Conservation (phyloP, 129 eudicot genomes). For the Scalesia atractyloides region DNA sequence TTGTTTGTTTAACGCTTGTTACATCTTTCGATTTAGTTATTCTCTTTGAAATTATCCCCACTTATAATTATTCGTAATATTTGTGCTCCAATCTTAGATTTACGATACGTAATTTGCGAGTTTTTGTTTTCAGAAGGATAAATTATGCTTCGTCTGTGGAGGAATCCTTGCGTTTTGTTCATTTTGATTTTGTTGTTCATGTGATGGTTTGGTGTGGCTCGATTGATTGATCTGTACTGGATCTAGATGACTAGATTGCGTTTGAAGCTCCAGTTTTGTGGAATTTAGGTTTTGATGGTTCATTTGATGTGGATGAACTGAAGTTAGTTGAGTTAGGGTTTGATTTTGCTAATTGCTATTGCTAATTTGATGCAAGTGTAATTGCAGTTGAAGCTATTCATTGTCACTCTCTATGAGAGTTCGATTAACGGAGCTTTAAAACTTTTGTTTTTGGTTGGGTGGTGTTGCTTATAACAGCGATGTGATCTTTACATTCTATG, state of each 20-base stretch:
- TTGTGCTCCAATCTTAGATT: slow-evolving; percentile 39
- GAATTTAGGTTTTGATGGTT: slow-evolving; percentile 3
- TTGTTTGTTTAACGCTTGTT: not conserved
- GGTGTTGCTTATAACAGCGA: not conserved
- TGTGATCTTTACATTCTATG: not conserved
- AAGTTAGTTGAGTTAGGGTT: slow-evolving; percentile 6
- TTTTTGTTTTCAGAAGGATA: not conserved
- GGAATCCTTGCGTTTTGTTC: slow-evolving; percentile 18
- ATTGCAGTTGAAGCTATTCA: not conserved
- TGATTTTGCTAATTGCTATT: slow-evolving; percentile 13
- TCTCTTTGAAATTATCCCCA: slow-evolving; percentile 1
- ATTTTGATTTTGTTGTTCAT: slow-evolving; percentile 34
- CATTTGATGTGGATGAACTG: not conserved
- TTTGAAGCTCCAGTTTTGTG: slow-evolving; percentile 27
- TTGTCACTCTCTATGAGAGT: not conserved
- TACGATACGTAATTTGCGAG: not conserved
- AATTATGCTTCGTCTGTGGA: slow-evolving; percentile 6
- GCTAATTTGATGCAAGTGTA: not conserved
- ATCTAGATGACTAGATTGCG: slow-evolving; percentile 45
- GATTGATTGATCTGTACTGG: slow-evolving; percentile 36
- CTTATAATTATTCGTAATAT: not conserved
- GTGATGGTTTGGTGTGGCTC: too few relatives aligned
- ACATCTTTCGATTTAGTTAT: not conserved
- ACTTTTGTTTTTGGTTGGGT: not conserved
- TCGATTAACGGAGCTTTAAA: not conserved